Evolutionary conservation across 306 rosid genomes (phyloP).

Genomic region (Rosa chinensis): DNA sequence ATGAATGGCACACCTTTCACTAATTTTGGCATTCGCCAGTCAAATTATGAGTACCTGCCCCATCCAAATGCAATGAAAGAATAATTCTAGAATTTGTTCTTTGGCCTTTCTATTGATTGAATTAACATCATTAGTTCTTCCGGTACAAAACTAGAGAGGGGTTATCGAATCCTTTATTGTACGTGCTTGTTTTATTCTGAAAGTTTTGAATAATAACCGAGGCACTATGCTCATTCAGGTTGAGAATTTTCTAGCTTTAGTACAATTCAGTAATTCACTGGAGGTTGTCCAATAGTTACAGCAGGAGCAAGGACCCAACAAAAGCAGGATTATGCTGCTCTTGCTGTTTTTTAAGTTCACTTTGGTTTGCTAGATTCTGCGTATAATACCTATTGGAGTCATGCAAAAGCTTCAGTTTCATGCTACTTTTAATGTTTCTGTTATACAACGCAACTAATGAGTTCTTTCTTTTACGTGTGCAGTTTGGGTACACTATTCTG

Average conservation of each 20-base stretch:
- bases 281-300: neutral
- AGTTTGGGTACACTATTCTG: constrained; percentile 85
- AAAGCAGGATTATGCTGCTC: neutral
- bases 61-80: neutral
- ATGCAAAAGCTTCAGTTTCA: constrained; percentile 6
- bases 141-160: neutral
- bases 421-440: neutral
- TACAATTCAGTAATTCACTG: neutral
- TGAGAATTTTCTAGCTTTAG: neutral
- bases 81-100: neutral
- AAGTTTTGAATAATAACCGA: neutral
- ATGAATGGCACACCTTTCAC: neutral
- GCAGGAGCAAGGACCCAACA: no score
- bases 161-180: neutral
- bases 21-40: neutral
- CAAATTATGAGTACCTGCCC: neutral
- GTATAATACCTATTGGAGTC: neutral
- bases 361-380: neutral
- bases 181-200: neutral
- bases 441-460: constrained; percentile 5
- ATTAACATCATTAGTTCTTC: neutral
- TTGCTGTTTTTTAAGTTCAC: neutral
- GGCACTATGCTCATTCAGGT: neutral
- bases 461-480: constrained; percentile 33
- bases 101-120: neutral